Evolutionary conservation across 257 asterid species (phyloP), one percentile per base, ranked within the genome.

Genomic region (Nicotiana tomentosiformis): DNA sequence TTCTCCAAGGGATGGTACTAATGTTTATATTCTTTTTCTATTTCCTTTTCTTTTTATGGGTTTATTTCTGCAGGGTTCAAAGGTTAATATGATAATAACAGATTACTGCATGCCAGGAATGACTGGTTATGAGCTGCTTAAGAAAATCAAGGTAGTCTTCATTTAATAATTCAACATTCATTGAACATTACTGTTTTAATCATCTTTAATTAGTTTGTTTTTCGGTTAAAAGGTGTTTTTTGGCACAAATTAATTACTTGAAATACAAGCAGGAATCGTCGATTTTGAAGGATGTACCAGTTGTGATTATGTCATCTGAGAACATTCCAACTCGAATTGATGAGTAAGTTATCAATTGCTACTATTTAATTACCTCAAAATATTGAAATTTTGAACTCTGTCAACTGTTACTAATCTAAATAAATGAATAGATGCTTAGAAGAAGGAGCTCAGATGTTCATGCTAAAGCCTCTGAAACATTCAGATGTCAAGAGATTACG

Each of bases 21-120:
- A 37, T 70, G 3, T 67, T 51, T 26, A 32, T 49, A n/a, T 26
- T 67, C 4, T 39, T 3, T 56, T 14, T 5, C 4, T 39, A 10
- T 56, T 14, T 5, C 10, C 5, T 0, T 6, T 29, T 29, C n/a
- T 2, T 29, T 17, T 30, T 4, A 29, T 55, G 18, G 37, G 15
- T n/a, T 49, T 29, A 55, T 43, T 17, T 81, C 66, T 11, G 30
- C 88, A 90, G 91, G 89, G 84, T 17, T 81, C 89, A 69, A 90
- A 90, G 90, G 88, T 92, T 78, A 92, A 85, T 80, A 81, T 92
- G 91, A 90, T 92, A 37, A 90, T 92, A 64, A 92, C 94, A 62
- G 94, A 90, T 77, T 90, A 92, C 70, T 90, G 94, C 86, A 92
- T 92, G 96, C 96, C 96, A 0, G 96, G 90, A 43, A 92, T 92